Conservation (phyloP, 352 stramenopile genomes). For the Detonula confervacea region DNA sequence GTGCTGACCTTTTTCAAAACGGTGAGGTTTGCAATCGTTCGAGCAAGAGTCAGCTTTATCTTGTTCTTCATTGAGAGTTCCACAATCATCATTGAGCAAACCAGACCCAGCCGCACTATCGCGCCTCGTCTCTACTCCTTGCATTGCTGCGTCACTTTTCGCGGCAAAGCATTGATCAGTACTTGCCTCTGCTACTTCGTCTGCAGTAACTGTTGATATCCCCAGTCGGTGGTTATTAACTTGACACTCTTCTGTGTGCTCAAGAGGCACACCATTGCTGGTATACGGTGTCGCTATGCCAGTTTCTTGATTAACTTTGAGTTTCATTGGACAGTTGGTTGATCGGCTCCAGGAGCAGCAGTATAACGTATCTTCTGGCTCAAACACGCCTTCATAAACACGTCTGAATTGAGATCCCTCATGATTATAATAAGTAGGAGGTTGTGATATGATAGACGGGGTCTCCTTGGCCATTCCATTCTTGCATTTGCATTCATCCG, state of each 20-base stretch:
- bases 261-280: too few species aligned
- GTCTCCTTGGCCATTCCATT: too few species aligned
- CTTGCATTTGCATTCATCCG: not conserved
- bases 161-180: too few species aligned
- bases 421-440: too few species aligned
- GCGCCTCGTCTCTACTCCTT: not conserved
- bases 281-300: not conserved
- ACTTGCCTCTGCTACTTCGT: too few species aligned
- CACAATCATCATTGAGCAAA: not conserved
- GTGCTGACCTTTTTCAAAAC: constrained; percentile 11
- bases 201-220: too few species aligned
- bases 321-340: not conserved
- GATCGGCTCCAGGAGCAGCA: not conserved
- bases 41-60: not conserved
- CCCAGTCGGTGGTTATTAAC: too few species aligned
- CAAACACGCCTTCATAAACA: too few species aligned
- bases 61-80: not conserved
- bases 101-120: not conserved
- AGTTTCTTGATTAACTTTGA: not conserved
- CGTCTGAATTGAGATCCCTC: too few species aligned
- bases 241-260: too few species aligned
- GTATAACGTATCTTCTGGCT: not conserved
- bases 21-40: not conserved
- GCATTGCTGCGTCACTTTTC: not conserved
- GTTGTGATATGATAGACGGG: too few species aligned